phyloP scores from a whole-genome alignment of 192 early-diverging fungal species.

The Linnemannia zychae region DNA sequence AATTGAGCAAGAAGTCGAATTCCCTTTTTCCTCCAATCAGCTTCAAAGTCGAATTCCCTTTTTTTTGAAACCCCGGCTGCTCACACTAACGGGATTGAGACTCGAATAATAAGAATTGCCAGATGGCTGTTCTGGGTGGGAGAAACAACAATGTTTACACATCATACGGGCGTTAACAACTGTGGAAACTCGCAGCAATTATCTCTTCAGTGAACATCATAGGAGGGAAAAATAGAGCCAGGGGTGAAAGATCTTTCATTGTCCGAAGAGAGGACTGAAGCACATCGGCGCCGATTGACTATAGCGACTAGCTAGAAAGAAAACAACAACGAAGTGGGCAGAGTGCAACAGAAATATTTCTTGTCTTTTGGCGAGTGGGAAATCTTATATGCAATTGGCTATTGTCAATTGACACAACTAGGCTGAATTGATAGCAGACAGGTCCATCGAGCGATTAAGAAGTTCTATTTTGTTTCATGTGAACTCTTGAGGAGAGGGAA shows the following conservation, averaged over 20 bases:
- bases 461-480: background rate
- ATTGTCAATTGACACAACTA: background rate
- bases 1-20: background rate
- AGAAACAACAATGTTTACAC: too few relatives aligned
- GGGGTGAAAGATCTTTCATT: background rate
- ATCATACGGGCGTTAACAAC: background rate
- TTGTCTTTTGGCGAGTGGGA: background rate
- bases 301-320: too few relatives aligned
- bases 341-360: background rate
- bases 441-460: background rate
- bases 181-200: background rate
- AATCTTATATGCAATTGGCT: background rate
- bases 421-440: background rate
- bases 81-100: too few relatives aligned
- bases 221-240: background rate
- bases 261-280: background rate
- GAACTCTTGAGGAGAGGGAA: background rate
- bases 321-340: background rate
- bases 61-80: background rate
- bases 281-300: too few relatives aligned
- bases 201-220: background rate
- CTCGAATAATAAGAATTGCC: too few relatives aligned
- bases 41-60: background rate
- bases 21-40: background rate
- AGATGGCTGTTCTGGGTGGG: too few relatives aligned